Conservation (phyloP, 345 rosid genomes). For the Nasturtium officinale region DNA sequence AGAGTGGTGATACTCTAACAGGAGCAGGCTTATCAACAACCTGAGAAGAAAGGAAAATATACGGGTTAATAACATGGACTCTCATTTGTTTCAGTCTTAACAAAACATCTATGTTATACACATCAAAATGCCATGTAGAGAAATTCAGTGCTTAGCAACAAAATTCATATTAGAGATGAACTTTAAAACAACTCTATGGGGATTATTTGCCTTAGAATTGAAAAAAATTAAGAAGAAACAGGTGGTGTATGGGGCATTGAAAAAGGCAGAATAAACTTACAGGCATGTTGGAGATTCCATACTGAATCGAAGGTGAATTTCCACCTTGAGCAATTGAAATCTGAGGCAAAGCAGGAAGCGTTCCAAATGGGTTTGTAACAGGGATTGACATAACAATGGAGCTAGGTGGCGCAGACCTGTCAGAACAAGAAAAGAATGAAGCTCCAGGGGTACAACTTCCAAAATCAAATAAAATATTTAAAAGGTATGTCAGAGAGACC, state of each 20-base stretch:
- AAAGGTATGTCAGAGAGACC: constrained; percentile 34
- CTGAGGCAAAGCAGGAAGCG: constrained; percentile 89
- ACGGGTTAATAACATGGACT: background rate
- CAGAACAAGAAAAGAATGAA: constrained; percentile 23
- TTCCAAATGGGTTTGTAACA: constrained; percentile 81
- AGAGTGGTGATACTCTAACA: constrained; percentile 69
- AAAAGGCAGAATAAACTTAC: constrained; percentile 48
- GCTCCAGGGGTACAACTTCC: constrained; percentile 1
- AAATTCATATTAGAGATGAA: background rate
- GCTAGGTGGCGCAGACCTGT: constrained; percentile 60
- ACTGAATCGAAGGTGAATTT: constrained; percentile 74
- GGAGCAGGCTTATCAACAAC: constrained; percentile 81
- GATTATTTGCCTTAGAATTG: background rate
- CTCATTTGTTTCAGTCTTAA: background rate
- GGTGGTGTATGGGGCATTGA: background rate
- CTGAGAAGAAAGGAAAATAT: constrained; percentile 45
- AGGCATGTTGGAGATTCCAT: constrained; percentile 90
- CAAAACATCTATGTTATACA: background rate
- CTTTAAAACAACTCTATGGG: background rate
- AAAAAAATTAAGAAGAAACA: background rate
- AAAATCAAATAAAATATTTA: constrained; percentile 2
- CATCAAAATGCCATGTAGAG: constrained; percentile 12
- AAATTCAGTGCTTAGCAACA: background rate
- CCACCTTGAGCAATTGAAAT: constrained; percentile 81
- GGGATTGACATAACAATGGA: constrained; percentile 51